These are phyloP conservation scores for Vigna trinervia DNA, from an alignment of 306 rosid genomes.

Conservation along the genomic window DNA sequence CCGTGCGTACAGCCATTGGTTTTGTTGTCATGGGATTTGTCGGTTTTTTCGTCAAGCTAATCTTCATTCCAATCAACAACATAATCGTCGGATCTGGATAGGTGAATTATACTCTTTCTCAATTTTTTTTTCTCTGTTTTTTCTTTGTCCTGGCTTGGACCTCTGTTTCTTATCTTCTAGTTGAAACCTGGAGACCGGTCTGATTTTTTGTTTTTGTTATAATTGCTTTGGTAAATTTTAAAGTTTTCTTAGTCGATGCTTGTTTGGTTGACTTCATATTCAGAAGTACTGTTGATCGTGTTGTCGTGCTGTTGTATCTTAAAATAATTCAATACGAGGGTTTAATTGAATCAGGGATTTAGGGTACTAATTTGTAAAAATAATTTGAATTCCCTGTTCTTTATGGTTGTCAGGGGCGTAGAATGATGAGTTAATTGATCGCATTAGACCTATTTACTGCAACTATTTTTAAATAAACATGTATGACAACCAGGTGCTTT, in stretches of 20 bases:
- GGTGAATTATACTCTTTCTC: slow-evolving; percentile 24
- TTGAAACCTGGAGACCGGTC: neutral
- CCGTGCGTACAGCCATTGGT: slow-evolving; percentile 78
- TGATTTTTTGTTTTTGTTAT: neutral
- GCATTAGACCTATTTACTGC: neutral
- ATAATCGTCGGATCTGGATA: slow-evolving; percentile 84
- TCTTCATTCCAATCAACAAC: slow-evolving; percentile 86
- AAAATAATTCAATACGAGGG: slow-evolving; percentile 5
- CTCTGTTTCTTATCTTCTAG: neutral
- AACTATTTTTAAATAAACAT: neutral
- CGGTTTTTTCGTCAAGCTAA: slow-evolving; percentile 76
- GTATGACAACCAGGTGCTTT: neutral
- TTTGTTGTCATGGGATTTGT: slow-evolving; percentile 90
- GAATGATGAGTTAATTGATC: neutral
- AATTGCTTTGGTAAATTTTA: neutral
- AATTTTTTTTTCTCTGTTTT: neutral
- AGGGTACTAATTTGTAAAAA: neutral
- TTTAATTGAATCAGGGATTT: neutral
- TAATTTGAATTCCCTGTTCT: neutral
- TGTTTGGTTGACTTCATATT: neutral
- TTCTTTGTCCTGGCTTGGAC: neutral
- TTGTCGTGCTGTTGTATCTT: neutral
- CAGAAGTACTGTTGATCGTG: neutral
- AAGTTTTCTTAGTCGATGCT: neutral
- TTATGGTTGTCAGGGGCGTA: neutral